Base-by-base conservation (phyloP, 2,329 filamentous ascomycete species). In the Exophiala lecanii-corni region DNA sequence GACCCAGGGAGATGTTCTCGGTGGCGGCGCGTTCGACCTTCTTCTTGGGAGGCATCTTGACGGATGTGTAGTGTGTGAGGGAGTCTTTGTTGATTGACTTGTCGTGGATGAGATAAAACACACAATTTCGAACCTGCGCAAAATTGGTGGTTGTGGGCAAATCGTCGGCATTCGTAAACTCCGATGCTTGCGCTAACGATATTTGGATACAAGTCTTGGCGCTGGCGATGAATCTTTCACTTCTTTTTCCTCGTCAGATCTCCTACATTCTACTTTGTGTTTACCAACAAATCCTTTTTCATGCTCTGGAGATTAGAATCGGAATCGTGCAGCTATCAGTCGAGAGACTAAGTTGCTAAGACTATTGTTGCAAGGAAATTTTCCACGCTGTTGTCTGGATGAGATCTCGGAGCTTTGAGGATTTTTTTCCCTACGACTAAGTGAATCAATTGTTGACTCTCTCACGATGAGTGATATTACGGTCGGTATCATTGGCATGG, bases 1-100 rank as follows among this genome's bases (percentile, higher is more conserved):
- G 92, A 65, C 92, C 92, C 65, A 97, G 82, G 74, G 86, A 89
- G 79, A 98, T 92, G 78, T 98, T 98, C 84, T 97, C 92, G 78
- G 91, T 73, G 57, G 73, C 82, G 63, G 81, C 79, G 65, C 86
- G 82, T 69, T 84, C 79, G 65, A 81, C 75, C 72, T 83, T 82
- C 79, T 91, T 89, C 82, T 94, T 94, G 72, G 89, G 89, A 74
- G 89, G 76, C 91, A 97, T 97, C 69, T 73, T 86, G 78, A 71
- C 25, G 4, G 30, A 36, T 16, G 30, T 20, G 35, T 13, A 34
- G 31, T 33, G 23, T n/a, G 19, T 39, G 15, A 21, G 25, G 38
- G 38, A 35, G 30, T 23, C 30, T 15, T 19, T 16, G 21, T 19
- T 28, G 30, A 23, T 35, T 35, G 33, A 18, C 33, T 35, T 19